Percentiles rank a stretch among this genome's conserved stretches.
Evolutionary conservation across 768 basidiomycete genomes (phyloP).

Genomic region (Strobilomyces dryophilus): DNA sequence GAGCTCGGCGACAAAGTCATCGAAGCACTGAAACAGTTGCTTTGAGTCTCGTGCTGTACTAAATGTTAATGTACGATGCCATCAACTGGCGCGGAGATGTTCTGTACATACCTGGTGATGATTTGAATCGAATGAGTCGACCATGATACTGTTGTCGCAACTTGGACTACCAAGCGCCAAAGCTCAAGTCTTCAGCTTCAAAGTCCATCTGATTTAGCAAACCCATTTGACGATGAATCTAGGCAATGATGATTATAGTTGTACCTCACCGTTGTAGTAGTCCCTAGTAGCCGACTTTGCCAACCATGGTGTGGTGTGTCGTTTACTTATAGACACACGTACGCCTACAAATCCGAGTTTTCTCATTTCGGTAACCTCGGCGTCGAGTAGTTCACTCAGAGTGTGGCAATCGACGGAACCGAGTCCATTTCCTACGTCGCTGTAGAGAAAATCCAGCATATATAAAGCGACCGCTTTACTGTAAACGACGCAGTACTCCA

Average conservation of each 20-base stretch:
- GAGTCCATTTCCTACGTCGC: conserved; percentile 6
- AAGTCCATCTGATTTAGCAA: neutral
- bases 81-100: neutral
- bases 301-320: no score
- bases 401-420: neutral
- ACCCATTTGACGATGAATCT: neutral
- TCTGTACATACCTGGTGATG: neutral
- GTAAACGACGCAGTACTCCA: conserved; percentile 3
- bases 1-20: conserved; percentile 85
- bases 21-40: conserved; percentile 57
- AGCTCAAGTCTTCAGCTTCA: no score
- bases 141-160: neutral
- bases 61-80: neutral
- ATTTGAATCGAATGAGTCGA: neutral
- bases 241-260: no score
- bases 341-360: no score
- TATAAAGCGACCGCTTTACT: conserved; percentile 4
- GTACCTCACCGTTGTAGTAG: no score
- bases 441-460: conserved; percentile 18
- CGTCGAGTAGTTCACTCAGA: no score
- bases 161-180: no score
- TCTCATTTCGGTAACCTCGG: no score
- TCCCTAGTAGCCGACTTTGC: no score
- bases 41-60: conserved; percentile 32
- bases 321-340: no score